Conservation (phyloP, 1,284 basidiomycete genomes). For the Singerocomus inundabilis region DNA sequence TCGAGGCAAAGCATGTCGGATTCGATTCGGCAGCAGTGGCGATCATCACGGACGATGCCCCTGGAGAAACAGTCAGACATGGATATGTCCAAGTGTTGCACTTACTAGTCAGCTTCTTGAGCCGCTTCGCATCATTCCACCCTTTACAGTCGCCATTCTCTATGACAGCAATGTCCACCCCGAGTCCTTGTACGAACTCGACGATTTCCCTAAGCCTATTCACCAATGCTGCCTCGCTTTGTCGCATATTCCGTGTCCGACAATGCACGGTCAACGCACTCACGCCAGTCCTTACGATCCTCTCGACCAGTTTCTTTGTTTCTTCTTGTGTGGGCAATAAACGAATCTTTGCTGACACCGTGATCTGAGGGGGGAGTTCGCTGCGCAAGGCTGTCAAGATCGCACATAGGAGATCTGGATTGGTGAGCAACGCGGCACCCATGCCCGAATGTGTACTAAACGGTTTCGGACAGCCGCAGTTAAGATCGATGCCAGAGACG, state of each 20-base stretch:
- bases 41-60: conserved; percentile 94
- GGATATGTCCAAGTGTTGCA: neutral
- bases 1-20: conserved; percentile 80
- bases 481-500: conserved; percentile 91
- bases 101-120: conserved; percentile 74
- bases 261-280: conserved; percentile 94
- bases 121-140: conserved; percentile 73
- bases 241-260: conserved; percentile 91
- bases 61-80: conserved; percentile 37
- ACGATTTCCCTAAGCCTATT: conserved; percentile 84
- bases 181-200: conserved; percentile 69
- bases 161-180: conserved; percentile 77
- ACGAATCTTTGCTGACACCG: conserved; percentile 91
- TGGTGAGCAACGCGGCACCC: conserved; percentile 93
- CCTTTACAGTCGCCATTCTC: conserved; percentile 94
- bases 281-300: conserved; percentile 87
- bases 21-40: conserved; percentile 94
- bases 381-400: conserved; percentile 78
- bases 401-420: conserved; percentile 86
- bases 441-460: conserved; percentile 96
- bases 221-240: conserved; percentile 77
- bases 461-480: conserved; percentile 94
- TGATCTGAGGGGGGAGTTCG: conserved; percentile 74
- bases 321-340: conserved; percentile 84
- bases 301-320: conserved; percentile 83